Evolutionary conservation across 2,329 filamentous ascomycete genomes (phyloP), one percentile per base, ranked within the genome.

Genomic region (Aspergillus sp.): DNA sequence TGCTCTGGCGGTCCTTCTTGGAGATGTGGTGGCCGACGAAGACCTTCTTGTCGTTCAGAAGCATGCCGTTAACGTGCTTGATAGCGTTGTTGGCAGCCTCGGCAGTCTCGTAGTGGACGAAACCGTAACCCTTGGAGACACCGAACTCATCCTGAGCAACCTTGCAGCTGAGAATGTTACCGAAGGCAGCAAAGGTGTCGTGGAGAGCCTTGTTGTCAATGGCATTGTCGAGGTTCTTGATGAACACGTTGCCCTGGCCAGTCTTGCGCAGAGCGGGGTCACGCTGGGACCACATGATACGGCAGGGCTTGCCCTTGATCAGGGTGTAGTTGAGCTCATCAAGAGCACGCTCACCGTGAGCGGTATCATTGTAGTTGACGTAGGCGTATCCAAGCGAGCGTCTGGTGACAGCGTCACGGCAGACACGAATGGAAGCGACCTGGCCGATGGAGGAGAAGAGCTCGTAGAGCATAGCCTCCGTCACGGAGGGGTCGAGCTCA

Each of bases 231-330:
- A 99, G 85, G 83, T 99, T 99, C 89, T 99, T 99, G 87, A 99
- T 99, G 86, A 99, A 99, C 71, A 99, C 93, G 75, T 99, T 99
- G 77, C 95, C 95, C 81, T 97, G 92, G 66, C 95, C 95, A 68
- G 92, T 99, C 89, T 99, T 99, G 83, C 95, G 95, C 71, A 99
- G 88, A 76, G 93, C 93, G 66, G 95, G 95, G 80, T 99, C 95
- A 78, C 95, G 95, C 86, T 99, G 95, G 65, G 95, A 99, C 95
- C 95, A 99, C 95, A 99, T 99, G 82, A 99, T 99, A 74, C 95
- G 93, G 89, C 95, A 99, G 60, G 95, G 93, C 75, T 90, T 92
- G 71, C 93, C 93, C 86, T 98, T 98, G 84, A 99, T 98, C 71
- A 97, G 83, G 64, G 95, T 99, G 85, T 99, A 99, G 87, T 99